A percentile compares a stretch with the other conserved stretches of the same genome.
phyloP scores from a whole-genome alignment of 1,284 basidiomycete species.

The Phenoliferia sp. region DNA sequence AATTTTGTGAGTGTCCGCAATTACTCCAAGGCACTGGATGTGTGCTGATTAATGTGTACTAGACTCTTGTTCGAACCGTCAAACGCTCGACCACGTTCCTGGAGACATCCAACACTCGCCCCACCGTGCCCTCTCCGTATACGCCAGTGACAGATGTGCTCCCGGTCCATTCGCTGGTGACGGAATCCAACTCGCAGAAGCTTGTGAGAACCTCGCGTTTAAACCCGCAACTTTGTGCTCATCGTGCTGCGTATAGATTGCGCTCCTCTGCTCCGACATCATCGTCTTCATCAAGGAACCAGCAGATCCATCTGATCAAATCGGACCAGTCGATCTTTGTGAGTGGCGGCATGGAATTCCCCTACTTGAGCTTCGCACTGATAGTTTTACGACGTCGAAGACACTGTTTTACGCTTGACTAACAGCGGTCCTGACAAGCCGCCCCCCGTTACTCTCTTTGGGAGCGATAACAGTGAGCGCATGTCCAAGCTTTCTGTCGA shows the following conservation, averaged over 20 bases:
- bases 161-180: conserved; percentile 7
- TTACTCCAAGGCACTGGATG: too few relatives aligned
- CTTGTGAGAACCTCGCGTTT: background rate
- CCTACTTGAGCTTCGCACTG: conserved; percentile 52
- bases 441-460: conserved; percentile 11
- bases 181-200: background rate
- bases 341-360: background rate
- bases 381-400: background rate
- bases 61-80: conserved; percentile 46
- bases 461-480: conserved; percentile 18
- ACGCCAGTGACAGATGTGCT: background rate
- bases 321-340: conserved; percentile 69
- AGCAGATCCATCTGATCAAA: conserved; percentile 65
- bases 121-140: background rate
- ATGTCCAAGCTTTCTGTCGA: conserved; percentile 11
- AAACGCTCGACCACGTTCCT: conserved; percentile 80
- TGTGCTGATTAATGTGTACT: conserved; percentile 52
- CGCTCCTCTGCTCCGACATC: conserved; percentile 83
- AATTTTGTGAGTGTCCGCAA: conserved; percentile 15
- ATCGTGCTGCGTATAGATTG: conserved; percentile 33
- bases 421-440: background rate
- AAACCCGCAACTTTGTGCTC: too few relatives aligned
- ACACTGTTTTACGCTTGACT: conserved; percentile 1
- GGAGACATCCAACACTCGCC: conserved; percentile 57
- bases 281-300: conserved; percentile 78